These are phyloP conservation scores for Saturnispora halmiae DNA, from an alignment of 805 yeast genomes.

Conservation along the genomic window DNA sequence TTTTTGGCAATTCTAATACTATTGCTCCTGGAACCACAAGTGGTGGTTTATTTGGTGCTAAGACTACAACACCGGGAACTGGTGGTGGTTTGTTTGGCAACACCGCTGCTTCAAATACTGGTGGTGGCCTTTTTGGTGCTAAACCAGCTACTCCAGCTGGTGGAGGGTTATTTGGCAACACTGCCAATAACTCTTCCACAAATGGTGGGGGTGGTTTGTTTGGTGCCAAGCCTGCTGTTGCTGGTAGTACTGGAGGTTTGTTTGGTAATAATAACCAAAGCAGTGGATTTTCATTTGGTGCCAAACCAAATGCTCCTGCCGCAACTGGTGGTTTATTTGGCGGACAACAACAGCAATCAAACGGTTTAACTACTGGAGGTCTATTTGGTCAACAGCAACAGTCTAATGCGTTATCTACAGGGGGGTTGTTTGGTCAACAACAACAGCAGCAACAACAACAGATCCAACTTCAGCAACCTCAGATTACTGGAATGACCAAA, in stretches of 20 bases:
- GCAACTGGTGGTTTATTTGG: conserved; percentile 19
- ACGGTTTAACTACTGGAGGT: neutral
- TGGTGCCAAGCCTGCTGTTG: conserved; percentile 13
- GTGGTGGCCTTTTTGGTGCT: conserved; percentile 19
- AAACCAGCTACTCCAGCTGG: conserved; percentile 12
- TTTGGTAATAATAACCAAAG: conserved; percentile 15
- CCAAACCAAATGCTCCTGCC: conserved; percentile 10
- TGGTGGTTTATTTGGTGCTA: conserved; percentile 23
- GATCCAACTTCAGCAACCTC: conserved; percentile 36
- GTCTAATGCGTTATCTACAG: conserved; percentile 2
- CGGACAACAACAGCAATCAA: too few species aligned
- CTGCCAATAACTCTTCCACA: conserved; percentile 8
- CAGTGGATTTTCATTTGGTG: conserved; percentile 21
- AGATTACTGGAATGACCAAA: conserved; percentile 63
- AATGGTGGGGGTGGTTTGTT: conserved; percentile 16
- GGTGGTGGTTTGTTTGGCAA: conserved; percentile 30
- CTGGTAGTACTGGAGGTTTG: conserved; percentile 14
- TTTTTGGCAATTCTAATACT: conserved; percentile 27
- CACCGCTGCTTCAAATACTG: neutral
- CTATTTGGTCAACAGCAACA: conserved; percentile 8
- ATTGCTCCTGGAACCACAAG: conserved; percentile 1
- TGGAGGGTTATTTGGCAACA: conserved; percentile 23
- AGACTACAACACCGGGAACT: conserved; percentile 12
- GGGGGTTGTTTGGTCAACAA: conserved; percentile 9
- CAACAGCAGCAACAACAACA: conserved; percentile 20